Percentiles rank a stretch among this genome's conserved stretches.
phyloP scores from a whole-genome alignment of 1,284 basidiomycete genomes.

The Puccinia horiana region DNA sequence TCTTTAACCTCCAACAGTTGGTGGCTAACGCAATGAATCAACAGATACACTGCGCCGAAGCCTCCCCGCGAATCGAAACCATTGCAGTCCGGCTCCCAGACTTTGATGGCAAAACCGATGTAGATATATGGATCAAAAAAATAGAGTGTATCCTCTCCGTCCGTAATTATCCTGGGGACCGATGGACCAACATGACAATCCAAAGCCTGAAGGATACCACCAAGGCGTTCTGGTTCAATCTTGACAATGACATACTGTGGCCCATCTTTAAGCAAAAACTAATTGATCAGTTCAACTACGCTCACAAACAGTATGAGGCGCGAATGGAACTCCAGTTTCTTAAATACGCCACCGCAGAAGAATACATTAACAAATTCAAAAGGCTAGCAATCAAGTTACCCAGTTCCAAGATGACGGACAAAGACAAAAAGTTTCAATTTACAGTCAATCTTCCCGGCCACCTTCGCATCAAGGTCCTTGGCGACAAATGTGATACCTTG shows the following conservation, averaged over 20 bases:
- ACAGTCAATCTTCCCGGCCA: background rate
- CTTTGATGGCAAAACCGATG: slow-evolving; percentile 16
- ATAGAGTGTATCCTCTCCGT: background rate
- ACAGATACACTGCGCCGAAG: background rate
- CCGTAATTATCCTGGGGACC: background rate
- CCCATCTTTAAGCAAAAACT: background rate
- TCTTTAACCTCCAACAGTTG: background rate
- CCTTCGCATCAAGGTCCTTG: background rate
- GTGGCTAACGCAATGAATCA: slow-evolving; percentile 5
- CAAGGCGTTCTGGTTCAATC: slow-evolving; percentile 24
- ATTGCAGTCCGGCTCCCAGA: background rate
- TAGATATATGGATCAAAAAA: slow-evolving; percentile 33
- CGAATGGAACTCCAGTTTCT: background rate
- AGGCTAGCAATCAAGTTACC: background rate
- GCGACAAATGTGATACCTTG: background rate
- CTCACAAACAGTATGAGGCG: slow-evolving; percentile 11
- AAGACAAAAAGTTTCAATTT: slow-evolving; percentile 11
- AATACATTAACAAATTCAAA: slow-evolving; percentile 21
- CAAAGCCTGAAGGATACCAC: background rate
- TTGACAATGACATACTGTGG: background rate
- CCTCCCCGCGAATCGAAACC: background rate
- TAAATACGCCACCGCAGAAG: slow-evolving; percentile 5
- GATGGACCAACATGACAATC: background rate
- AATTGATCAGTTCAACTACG: slow-evolving; percentile 4
- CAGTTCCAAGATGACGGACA: background rate